Evolutionary conservation across 768 basidiomycete genomes (phyloP).

Genomic region (Termitomyces sp.): DNA sequence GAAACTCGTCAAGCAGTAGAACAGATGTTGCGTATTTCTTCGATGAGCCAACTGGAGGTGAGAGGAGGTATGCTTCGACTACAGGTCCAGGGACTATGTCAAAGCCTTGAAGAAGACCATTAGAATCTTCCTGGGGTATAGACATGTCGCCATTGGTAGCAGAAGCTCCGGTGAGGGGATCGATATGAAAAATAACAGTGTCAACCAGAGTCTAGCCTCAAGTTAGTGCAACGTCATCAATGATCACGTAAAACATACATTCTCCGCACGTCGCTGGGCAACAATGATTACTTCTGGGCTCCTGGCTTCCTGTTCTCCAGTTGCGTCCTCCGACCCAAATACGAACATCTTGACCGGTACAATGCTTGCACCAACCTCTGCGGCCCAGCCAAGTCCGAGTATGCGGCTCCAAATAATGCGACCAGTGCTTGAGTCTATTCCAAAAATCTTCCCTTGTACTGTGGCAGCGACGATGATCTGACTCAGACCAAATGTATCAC

Average conservation of each 20-base stretch:
- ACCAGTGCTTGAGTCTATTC: constrained; percentile 76
- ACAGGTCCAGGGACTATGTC: constrained; percentile 57
- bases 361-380: constrained; percentile 46
- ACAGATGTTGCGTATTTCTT: constrained; percentile 43
- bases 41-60: constrained; percentile 18
- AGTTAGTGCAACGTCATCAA: constrained; percentile 3
- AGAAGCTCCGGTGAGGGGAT: constrained; percentile 77
- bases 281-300: constrained; percentile 59
- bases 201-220: constrained; percentile 48
- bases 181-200: constrained; percentile 71
- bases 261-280: constrained; percentile 54
- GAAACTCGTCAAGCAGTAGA: constrained; percentile 67
- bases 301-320: constrained; percentile 15
- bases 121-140: constrained; percentile 23
- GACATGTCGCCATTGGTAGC: constrained; percentile 3
- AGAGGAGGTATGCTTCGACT: constrained; percentile 48
- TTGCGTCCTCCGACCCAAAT: constrained; percentile 40
- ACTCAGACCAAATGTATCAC: constrained; percentile 83
- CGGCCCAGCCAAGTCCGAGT: constrained; percentile 68
- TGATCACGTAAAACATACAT: constrained; percentile 36
- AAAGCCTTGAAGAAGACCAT: constrained; percentile 46
- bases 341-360: constrained; percentile 59
- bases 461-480: constrained; percentile 78
- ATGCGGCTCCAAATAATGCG: constrained; percentile 75
- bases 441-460: constrained; percentile 69